phyloP scores from a whole-genome alignment of 176 grass and related monocot genomes.

The Phyllostachys edulis region DNA sequence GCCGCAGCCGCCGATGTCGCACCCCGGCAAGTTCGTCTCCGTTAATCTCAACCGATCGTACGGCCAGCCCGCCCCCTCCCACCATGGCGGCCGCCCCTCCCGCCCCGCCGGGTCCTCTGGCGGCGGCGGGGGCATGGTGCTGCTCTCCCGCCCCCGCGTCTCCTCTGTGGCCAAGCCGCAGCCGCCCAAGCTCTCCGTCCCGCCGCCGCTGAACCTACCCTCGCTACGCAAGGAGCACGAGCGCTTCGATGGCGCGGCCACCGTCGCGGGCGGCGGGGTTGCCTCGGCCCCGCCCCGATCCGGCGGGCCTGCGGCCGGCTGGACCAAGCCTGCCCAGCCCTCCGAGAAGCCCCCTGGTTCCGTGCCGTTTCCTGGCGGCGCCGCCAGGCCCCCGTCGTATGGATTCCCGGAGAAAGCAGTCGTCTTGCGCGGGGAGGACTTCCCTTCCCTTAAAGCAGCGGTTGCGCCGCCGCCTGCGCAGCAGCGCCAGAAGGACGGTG shows the following conservation, averaged over 20 bases:
- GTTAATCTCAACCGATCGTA: conserved; percentile 88
- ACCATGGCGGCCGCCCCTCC: conserved; percentile 46
- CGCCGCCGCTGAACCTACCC: conserved; percentile 89
- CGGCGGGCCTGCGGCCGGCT: conserved; percentile 55
- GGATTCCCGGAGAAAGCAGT: conserved; percentile 64
- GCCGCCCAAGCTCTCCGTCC: conserved; percentile 82
- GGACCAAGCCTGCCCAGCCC: conserved; percentile 64
- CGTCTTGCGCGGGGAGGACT: conserved; percentile 87
- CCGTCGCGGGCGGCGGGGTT: conserved; percentile 30
- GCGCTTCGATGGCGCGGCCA: conserved; percentile 64
- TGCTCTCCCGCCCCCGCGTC: conserved; percentile 73
- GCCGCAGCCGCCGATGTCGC: conserved; percentile 65
- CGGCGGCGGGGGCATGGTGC: conserved; percentile 73
- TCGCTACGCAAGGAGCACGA: conserved; percentile 95
- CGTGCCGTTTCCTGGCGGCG: conserved; percentile 14
- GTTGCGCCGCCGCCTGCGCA: conserved; percentile 49
- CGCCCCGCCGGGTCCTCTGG: conserved; percentile 38
- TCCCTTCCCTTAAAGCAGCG: conserved; percentile 81
- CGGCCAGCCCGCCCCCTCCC: conserved; percentile 46
- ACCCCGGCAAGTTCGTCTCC: conserved; percentile 78
- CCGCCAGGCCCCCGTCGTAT: conserved; percentile 26
- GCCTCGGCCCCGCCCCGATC: conserved; percentile 47
- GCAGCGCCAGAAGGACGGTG: conserved; percentile 58
- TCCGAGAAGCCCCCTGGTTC: conserved; percentile 47
- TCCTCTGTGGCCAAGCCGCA: conserved; percentile 50